Percentiles rank a stretch among this genome's conserved stretches.
phyloP scores from a whole-genome alignment of 805 yeast species.

The Teunomyces cretensis region DNA sequence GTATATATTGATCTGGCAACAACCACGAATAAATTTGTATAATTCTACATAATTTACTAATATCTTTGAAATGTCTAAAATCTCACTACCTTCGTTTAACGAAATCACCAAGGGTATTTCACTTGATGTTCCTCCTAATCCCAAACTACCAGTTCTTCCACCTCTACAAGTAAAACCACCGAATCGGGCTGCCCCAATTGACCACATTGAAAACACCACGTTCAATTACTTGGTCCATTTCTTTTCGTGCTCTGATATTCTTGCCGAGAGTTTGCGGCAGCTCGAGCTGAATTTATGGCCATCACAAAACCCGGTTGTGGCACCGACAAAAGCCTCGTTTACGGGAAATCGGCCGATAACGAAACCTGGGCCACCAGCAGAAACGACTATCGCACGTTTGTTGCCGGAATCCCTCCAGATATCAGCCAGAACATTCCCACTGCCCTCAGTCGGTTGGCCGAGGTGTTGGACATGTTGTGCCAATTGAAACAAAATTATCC shows the following conservation, averaged over 20 bases:
- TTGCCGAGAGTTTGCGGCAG: conserved; percentile 1
- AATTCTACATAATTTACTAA: no score
- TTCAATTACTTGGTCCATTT: background rate
- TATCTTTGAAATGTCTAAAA: background rate
- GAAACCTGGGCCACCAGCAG: background rate
- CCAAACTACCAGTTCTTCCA: background rate
- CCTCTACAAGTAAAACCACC: background rate
- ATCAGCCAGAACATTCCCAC: background rate
- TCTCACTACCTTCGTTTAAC: conserved; percentile 3
- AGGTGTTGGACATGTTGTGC: conserved; percentile 1
- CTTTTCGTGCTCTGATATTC: conserved; percentile 1
- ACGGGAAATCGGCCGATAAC: background rate
- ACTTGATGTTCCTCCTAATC: background rate
- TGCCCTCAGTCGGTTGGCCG: conserved; percentile 1
- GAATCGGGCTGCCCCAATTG: background rate
- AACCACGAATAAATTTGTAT: no score
- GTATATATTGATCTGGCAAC: no score
- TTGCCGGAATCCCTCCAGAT: background rate
- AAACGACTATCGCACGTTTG: background rate
- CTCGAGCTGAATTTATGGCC: background rate
- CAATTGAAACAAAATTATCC: background rate
- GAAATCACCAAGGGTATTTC: conserved; percentile 4
- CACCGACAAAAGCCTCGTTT: background rate
- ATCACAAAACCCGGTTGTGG: background rate
- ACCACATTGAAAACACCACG: background rate